phyloP scores from a whole-genome alignment of 768 basidiomycete species.

The Saitozyma sp. region DNA sequence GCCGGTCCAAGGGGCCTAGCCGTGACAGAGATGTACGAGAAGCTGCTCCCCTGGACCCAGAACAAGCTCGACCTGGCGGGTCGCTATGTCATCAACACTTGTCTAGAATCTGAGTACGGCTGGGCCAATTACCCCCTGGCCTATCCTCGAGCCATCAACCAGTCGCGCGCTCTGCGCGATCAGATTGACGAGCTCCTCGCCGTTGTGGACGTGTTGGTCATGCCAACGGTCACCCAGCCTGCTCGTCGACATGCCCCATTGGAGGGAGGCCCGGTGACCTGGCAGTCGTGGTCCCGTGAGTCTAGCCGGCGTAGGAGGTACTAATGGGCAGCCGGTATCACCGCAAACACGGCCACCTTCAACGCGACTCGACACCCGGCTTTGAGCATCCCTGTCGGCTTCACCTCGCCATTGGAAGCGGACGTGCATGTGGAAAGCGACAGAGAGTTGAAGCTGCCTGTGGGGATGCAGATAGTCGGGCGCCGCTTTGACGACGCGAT shows the following conservation, averaged over 20 bases:
- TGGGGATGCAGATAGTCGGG: constrained; percentile 58
- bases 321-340: constrained; percentile 21
- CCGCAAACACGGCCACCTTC: constrained; percentile 36
- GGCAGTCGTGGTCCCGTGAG: constrained; percentile 8
- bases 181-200: constrained; percentile 51
- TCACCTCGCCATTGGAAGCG: constrained; percentile 52
- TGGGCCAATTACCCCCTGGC: constrained; percentile 44
- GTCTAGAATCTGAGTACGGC: constrained; percentile 28
- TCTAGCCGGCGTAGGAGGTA: background rate
- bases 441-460: constrained; percentile 48
- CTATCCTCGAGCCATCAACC: constrained; percentile 53
- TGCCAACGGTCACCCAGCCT: constrained; percentile 54
- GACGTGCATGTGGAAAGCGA: constrained; percentile 18
- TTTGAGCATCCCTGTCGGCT: constrained; percentile 55
- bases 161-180: constrained; percentile 50
- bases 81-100: too few relatives aligned
- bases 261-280: constrained; percentile 39
- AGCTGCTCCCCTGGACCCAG: constrained; percentile 52
- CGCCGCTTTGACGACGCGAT: constrained; percentile 37
- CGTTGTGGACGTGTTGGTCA: constrained; percentile 50
- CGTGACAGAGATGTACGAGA: constrained; percentile 48
- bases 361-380: constrained; percentile 54
- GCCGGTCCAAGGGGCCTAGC: constrained; percentile 48
- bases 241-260: constrained; percentile 42
- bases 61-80: constrained; percentile 54